Percentiles rank a stretch among this genome's conserved stretches.
phyloP scores from a whole-genome alignment of 2,329 filamentous ascomycete genomes.

The Ceratocystis destructans region DNA sequence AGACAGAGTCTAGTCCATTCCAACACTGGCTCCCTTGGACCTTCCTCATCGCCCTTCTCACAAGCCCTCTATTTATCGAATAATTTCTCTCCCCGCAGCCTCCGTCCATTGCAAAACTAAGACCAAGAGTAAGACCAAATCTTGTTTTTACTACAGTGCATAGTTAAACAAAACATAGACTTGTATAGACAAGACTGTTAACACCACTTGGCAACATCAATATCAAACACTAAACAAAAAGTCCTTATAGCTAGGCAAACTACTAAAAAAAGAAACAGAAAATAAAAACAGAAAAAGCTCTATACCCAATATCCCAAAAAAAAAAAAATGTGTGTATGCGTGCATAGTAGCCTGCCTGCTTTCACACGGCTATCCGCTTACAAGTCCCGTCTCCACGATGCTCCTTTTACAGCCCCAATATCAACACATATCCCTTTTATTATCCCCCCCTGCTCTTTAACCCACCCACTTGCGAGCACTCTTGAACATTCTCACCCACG shows the following conservation, averaged over 20 bases:
- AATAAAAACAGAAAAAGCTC: neutral
- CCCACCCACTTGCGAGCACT: conserved; percentile 83
- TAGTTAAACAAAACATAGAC: neutral
- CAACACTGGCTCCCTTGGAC: neutral
- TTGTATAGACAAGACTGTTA: too few relatives aligned
- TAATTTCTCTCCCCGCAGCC: too few relatives aligned
- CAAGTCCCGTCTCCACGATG: neutral
- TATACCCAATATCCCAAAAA: conserved; percentile 7
- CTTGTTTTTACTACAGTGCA: too few relatives aligned
- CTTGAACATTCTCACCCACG: conserved; percentile 76
- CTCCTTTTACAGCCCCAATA: neutral
- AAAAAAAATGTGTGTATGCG: neutral
- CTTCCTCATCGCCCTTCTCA: neutral
- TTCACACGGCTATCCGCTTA: too few relatives aligned
- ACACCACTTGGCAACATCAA: neutral
- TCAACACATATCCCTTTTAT: neutral
- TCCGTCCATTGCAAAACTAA: too few relatives aligned
- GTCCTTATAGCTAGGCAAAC: too few relatives aligned
- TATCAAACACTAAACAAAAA: neutral
- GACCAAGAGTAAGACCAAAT: too few relatives aligned
- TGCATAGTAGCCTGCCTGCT: neutral
- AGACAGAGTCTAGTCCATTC: conserved; percentile 1
- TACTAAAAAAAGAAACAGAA: neutral
- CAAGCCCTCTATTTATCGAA: neutral
- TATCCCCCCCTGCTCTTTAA: conserved; percentile 24